A percentile compares a stretch with the other conserved stretches of the same genome.
Evolutionary conservation across 176 grass and related monocot species (phyloP).

Genomic region (bread wheat (Triticum aestivum)): IWGSC_CS_RefSeq_v2.1 NC_057813.1:170365401-170365900

Average conservation of each 20-base stretch:
- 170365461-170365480: too few relatives aligned
- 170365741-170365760: neutral
- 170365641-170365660: neutral
- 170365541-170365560: neutral
- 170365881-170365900: neutral
- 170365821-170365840: slow-evolving; percentile 18
- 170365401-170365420: too few relatives aligned
- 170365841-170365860: slow-evolving; percentile 8
- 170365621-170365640: neutral
- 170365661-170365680: neutral
- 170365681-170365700: neutral
- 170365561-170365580: neutral
- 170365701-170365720: neutral
- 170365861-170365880: neutral
- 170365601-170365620: neutral
- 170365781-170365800: slow-evolving; percentile 19
- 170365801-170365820: neutral
- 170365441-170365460: too few relatives aligned
- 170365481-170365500: too few relatives aligned
- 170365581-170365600: neutral
- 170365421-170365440: too few relatives aligned
- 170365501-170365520: neutral
- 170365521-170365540: slow-evolving; percentile 2
- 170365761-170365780: neutral
- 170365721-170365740: neutral